These are phyloP conservation scores for Populus simonii DNA, from an alignment of 345 rosid species.

Conservation along the genomic window DNA sequence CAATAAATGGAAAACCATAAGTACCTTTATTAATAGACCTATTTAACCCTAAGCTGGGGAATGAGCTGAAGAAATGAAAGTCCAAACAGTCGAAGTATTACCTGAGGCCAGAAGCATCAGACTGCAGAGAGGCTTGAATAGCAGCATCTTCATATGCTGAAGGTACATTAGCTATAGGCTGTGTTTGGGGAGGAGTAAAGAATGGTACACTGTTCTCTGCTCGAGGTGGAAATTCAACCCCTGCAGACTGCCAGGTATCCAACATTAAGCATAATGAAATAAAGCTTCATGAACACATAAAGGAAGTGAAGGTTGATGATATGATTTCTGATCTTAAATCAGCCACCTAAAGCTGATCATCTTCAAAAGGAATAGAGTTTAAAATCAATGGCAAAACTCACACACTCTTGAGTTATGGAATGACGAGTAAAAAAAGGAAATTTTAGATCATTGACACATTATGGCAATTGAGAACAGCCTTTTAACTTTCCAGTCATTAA, in stretches of 20 bases:
- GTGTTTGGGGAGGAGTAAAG: constrained; percentile 96
- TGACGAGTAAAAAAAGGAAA: not conserved
- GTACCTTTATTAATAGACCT: not conserved
- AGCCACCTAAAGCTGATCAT: not conserved
- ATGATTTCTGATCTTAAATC: not conserved
- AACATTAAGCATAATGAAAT: not conserved
- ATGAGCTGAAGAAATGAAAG: constrained; percentile 2
- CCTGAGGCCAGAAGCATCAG: constrained; percentile 89
- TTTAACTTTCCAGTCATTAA: not conserved
- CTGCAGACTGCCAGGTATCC: constrained; percentile 56
- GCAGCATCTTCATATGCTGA: constrained; percentile 81
- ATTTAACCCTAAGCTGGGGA: not conserved
- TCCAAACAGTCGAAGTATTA: constrained; percentile 20
- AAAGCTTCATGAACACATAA: not conserved
- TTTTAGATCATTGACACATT: not conserved
- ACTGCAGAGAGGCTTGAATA: constrained; percentile 80
- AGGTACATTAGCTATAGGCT: constrained; percentile 55
- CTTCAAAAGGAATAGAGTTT: not conserved
- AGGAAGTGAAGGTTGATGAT: not conserved
- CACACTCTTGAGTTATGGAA: not conserved
- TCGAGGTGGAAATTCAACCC: constrained; percentile 90
- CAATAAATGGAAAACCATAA: not conserved
- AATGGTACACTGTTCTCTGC: constrained; percentile 75
- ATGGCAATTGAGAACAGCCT: not conserved
- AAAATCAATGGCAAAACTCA: not conserved